Evolutionary conservation across 148 eudicot species (phyloP).

Genomic region (Talinum fruticosum): DNA sequence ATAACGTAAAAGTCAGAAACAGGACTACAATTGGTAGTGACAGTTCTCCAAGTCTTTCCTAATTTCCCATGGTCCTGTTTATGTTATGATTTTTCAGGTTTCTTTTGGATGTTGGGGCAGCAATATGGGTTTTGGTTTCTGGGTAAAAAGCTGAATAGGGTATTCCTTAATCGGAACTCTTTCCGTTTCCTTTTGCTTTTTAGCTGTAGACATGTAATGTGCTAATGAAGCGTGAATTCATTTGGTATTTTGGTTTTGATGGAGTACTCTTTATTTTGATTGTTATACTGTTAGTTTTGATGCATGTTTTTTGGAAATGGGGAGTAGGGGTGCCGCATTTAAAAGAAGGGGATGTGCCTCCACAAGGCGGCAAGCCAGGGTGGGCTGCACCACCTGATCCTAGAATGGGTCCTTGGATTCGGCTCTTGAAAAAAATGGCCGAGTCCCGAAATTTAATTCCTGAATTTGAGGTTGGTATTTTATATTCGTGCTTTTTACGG

Average conservation of each 20-base stretch:
- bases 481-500: background rate
- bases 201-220: background rate
- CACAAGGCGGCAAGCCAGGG: slow-evolving; percentile 86
- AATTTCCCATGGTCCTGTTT: too few relatives aligned
- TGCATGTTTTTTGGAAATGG: slow-evolving; percentile 13
- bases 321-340: slow-evolving; percentile 79
- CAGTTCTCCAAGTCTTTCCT: too few relatives aligned
- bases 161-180: too few relatives aligned
- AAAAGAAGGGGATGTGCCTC: slow-evolving; percentile 73
- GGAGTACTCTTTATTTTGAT: background rate
- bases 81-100: too few relatives aligned
- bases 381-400: slow-evolving; percentile 93
- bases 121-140: background rate
- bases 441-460: slow-evolving; percentile 59
- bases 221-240: background rate
- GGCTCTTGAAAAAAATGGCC: slow-evolving; percentile 64
- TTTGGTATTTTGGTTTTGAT: background rate
- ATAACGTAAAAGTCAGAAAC: too few relatives aligned
- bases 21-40: too few relatives aligned
- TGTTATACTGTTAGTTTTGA: background rate
- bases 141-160: background rate
- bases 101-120: too few relatives aligned
- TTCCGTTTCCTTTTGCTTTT: background rate
- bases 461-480: slow-evolving; percentile 68
- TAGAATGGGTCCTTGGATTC: slow-evolving; percentile 72